Evolutionary conservation across 441 rosid species (phyloP).

Genomic region (Cnidoscolus chayamansa): DNA sequence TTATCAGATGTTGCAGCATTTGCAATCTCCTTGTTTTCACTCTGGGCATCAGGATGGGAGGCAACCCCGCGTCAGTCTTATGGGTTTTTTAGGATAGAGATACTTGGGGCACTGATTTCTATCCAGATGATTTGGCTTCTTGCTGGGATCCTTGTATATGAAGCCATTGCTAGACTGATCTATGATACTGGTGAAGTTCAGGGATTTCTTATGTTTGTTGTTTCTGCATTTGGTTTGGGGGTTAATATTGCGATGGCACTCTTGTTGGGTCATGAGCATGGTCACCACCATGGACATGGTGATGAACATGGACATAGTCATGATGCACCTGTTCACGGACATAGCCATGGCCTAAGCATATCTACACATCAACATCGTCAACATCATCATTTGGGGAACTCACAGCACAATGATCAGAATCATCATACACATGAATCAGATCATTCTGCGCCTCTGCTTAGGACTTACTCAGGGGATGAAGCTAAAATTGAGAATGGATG

Average conservation of each 20-base stretch:
- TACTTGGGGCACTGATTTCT: slow-evolving; percentile 61
- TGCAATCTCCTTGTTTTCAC: slow-evolving; percentile 57
- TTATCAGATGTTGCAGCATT: slow-evolving; percentile 67
- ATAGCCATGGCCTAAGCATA: slow-evolving; percentile 19
- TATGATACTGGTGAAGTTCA: slow-evolving; percentile 50
- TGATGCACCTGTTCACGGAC: slow-evolving; percentile 17
- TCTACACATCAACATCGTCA: slow-evolving; percentile 24
- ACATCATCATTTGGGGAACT: slow-evolving; percentile 22
- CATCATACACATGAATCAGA: slow-evolving; percentile 36
- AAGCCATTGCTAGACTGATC: slow-evolving; percentile 58
- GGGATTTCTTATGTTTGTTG: slow-evolving; percentile 60
- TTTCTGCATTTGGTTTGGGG: slow-evolving; percentile 57
- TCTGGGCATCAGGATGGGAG: slow-evolving; percentile 78
- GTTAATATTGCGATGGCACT: slow-evolving; percentile 62
- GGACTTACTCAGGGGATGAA: slow-evolving; percentile 25
- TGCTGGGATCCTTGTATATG: slow-evolving; percentile 65
- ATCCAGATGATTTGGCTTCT: slow-evolving; percentile 76
- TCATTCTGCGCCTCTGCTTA: slow-evolving; percentile 33
- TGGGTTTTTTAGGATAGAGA: slow-evolving; percentile 65
- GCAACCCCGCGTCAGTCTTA: slow-evolving; percentile 67
- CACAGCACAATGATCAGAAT: slow-evolving; percentile 22
- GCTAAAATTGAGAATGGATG: slow-evolving; percentile 15
- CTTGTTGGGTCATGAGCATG: slow-evolving; percentile 60
- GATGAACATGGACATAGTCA: slow-evolving; percentile 27
- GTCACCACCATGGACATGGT: slow-evolving; percentile 33